Evolutionary conservation across 108 stramenopile genomes (phyloP).

Genomic region (Nitzschia palea): DNA sequence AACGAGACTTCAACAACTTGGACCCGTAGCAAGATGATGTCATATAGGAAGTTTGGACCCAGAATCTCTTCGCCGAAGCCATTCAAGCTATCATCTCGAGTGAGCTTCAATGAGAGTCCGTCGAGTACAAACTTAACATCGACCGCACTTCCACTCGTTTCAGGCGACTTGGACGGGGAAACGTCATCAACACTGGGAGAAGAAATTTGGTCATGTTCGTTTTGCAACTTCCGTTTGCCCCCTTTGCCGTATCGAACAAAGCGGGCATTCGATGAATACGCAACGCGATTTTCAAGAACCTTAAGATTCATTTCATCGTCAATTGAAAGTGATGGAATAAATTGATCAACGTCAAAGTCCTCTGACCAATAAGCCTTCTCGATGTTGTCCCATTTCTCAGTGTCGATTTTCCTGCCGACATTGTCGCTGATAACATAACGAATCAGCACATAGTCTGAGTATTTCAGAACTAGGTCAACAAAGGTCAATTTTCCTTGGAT

Average conservation of each 20-base stretch:
- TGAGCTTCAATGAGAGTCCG: conserved; percentile 44
- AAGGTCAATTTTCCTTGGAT: conserved; percentile 41
- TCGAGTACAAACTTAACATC: conserved; percentile 48
- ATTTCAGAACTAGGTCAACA: conserved; percentile 39
- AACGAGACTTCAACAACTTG: conserved; percentile 31
- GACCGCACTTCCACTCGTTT: conserved; percentile 4
- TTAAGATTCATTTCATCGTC: neutral
- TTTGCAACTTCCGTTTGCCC: conserved; percentile 17
- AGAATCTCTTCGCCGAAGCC: conserved; percentile 26
- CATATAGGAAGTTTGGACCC: conserved; percentile 41
- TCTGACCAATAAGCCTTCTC: conserved; percentile 60
- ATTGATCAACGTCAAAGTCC: conserved; percentile 12
- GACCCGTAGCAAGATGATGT: conserved; percentile 45
- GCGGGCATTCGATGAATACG: conserved; percentile 58
- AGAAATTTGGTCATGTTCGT: neutral
- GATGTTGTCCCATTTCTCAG: conserved; percentile 62
- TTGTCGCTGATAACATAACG: conserved; percentile 43
- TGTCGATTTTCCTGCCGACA: conserved; percentile 47
- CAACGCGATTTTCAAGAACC: conserved; percentile 7
- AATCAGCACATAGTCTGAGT: conserved; percentile 53
- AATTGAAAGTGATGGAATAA: neutral
- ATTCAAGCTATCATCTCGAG: conserved; percentile 50
- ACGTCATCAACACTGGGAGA: neutral
- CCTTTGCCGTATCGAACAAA: conserved; percentile 58
- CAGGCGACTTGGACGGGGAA: neutral